These are phyloP conservation scores for Leccinum sublutescens DNA, from an alignment of 768 basidiomycete species.

Conservation along the genomic window DNA sequence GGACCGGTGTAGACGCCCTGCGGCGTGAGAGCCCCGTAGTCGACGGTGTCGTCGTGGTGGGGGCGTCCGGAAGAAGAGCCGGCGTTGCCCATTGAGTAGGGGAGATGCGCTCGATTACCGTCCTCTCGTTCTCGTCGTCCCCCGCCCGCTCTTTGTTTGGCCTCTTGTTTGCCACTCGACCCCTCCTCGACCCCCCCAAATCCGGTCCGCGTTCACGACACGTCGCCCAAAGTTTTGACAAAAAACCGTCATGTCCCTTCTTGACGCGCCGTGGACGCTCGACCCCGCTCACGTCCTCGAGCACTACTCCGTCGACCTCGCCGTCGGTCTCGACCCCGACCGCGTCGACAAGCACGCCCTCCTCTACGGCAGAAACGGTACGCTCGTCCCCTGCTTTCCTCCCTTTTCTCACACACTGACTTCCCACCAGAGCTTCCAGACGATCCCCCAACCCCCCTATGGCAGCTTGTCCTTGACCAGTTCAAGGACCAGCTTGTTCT, in stretches of 20 bases:
- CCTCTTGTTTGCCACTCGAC: conserved; percentile 20
- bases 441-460: conserved; percentile 85
- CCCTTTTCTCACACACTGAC: neutral
- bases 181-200: conserved; percentile 14
- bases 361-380: conserved; percentile 86
- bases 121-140: conserved; percentile 6
- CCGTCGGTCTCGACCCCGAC: conserved; percentile 59
- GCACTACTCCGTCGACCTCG: conserved; percentile 66
- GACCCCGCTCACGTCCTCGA: conserved; percentile 66
- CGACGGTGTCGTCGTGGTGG: conserved; percentile 80
- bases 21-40: conserved; percentile 76
- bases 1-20: conserved; percentile 84
- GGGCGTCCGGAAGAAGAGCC: conserved; percentile 71
- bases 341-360: conserved; percentile 73
- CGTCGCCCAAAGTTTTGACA: neutral
- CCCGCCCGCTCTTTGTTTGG: conserved; percentile 18
- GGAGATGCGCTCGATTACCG: conserved; percentile 2
- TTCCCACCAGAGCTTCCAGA: conserved; percentile 77
- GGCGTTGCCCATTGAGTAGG: conserved; percentile 70
- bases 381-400: conserved; percentile 12
- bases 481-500: conserved; percentile 99
- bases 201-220: neutral
- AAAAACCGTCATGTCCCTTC: conserved; percentile 28
- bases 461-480: conserved; percentile 96
- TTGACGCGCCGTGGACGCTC: conserved; percentile 81